These are phyloP conservation scores for Tylopilus cervinicoccineus DNA, from an alignment of 768 basidiomycete species.

Conservation along the genomic window DNA sequence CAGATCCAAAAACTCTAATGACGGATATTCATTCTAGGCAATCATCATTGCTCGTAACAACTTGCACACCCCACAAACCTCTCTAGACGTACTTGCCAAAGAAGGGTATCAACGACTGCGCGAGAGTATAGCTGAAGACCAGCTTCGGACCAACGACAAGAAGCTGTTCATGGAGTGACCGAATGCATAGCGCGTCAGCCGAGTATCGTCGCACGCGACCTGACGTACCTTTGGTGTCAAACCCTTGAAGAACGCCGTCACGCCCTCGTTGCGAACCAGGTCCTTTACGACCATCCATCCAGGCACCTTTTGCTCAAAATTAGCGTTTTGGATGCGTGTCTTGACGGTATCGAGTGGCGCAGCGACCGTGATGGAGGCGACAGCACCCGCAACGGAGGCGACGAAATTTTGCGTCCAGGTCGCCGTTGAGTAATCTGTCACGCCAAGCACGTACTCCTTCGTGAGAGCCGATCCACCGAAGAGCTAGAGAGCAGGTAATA, in stretches of 20 bases:
- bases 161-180: constrained; percentile 47
- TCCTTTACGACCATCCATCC: constrained; percentile 83
- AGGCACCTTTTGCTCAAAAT: constrained; percentile 82
- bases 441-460: constrained; percentile 89
- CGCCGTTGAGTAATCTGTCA: constrained; percentile 89
- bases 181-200: constrained; percentile 6
- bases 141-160: constrained; percentile 96
- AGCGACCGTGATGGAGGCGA: constrained; percentile 93
- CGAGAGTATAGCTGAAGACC: constrained; percentile 96
- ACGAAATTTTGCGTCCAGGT: constrained; percentile 98
- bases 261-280: constrained; percentile 82
- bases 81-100: constrained; percentile 79
- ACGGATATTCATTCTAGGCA: background rate
- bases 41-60: background rate
- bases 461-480: constrained; percentile 95
- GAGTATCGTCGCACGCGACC: constrained; percentile 7
- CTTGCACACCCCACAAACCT: background rate
- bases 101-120: constrained; percentile 91
- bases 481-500: constrained; percentile 50
- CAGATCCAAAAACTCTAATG: constrained; percentile 14
- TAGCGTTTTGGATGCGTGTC: constrained; percentile 97
- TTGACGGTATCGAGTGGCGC: constrained; percentile 96
- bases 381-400: constrained; percentile 89
- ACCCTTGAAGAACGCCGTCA: constrained; percentile 89
- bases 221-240: constrained; percentile 83